These are phyloP conservation scores for Didymella keratinophila DNA, from an alignment of 2,329 filamentous ascomycete genomes.

Conservation along the genomic window DNA sequence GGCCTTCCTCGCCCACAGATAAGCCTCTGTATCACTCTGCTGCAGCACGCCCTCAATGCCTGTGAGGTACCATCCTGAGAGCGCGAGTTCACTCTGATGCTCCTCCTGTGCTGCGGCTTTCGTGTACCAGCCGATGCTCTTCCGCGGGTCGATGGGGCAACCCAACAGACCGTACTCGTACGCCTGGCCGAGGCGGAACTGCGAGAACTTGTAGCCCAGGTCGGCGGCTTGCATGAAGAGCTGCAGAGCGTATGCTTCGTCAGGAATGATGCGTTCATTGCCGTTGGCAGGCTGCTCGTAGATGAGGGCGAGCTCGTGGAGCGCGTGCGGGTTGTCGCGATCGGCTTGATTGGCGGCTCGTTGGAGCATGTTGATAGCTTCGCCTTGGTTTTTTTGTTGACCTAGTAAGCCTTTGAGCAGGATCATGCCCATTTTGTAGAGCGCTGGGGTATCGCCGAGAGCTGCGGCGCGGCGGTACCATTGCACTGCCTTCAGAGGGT, in stretches of 20 bases:
- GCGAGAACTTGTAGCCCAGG: slow-evolving; percentile 92
- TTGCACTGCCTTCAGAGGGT: slow-evolving; percentile 92
- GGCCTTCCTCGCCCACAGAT: slow-evolving; percentile 95
- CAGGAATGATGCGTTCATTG: slow-evolving; percentile 70
- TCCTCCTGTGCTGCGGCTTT: slow-evolving; percentile 90
- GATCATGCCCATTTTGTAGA: slow-evolving; percentile 99
- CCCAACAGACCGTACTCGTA: slow-evolving; percentile 90
- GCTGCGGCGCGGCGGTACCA: slow-evolving; percentile 96
- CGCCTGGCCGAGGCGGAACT: slow-evolving; percentile 85
- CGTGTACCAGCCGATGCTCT: slow-evolving; percentile 93
- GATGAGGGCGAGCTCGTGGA: slow-evolving; percentile 81
- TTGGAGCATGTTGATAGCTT: slow-evolving; percentile 92
- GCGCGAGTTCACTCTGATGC: slow-evolving; percentile 80
- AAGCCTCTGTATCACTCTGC: slow-evolving; percentile 95
- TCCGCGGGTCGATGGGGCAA: slow-evolving; percentile 80
- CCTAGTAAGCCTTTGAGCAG: slow-evolving; percentile 91
- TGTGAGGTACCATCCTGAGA: slow-evolving; percentile 82
- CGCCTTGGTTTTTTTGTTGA: slow-evolving; percentile 79
- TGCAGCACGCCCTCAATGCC: slow-evolving; percentile 85
- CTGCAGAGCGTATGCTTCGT: slow-evolving; percentile 80
- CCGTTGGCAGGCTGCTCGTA: slow-evolving; percentile 70
- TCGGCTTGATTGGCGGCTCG: slow-evolving; percentile 89
- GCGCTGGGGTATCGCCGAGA: slow-evolving; percentile 87
- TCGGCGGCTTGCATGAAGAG: slow-evolving; percentile 87
- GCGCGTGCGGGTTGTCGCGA: slow-evolving; percentile 87